Conservation (phyloP, 768 basidiomycete species). For the Termitomyces sp. region DNA sequence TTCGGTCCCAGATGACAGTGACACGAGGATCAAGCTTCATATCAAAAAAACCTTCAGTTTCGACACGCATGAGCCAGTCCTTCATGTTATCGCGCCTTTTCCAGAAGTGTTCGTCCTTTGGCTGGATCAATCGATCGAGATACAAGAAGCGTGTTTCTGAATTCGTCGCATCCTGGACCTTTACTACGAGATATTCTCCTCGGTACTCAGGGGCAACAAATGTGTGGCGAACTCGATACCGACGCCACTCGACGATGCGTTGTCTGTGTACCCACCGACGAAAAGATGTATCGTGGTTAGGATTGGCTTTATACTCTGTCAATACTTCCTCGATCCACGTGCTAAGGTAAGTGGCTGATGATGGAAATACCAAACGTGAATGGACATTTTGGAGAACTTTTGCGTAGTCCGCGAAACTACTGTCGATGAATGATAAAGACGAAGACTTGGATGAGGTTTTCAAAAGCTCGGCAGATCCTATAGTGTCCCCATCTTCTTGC, state of each 20-base stretch:
- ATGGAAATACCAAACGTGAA: not conserved
- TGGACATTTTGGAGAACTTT: not conserved
- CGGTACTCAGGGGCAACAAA: not conserved
- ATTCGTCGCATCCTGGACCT: not conserved
- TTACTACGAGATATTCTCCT: slow-evolving; percentile 1
- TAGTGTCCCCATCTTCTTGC: not conserved
- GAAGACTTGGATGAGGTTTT: not conserved
- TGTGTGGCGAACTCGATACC: not conserved
- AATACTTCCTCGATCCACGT: not conserved
- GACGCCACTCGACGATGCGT: slow-evolving; percentile 3
- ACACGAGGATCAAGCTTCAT: not conserved
- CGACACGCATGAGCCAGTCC: not conserved
- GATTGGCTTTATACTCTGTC: not conserved
- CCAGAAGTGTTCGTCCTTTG: not conserved
- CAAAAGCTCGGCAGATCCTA: not conserved
- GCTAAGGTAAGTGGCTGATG: not conserved
- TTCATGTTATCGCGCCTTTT: not conserved
- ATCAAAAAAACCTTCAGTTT: not conserved
- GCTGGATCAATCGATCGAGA: not conserved
- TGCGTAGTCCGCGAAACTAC: not conserved
- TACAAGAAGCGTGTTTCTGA: not conserved
- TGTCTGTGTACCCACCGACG: not conserved
- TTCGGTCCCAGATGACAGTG: not conserved
- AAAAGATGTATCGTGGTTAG: not conserved
- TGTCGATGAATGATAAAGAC: not conserved